Evolutionary conservation across 1,284 basidiomycete species (phyloP), one percentile per base, ranked within the genome.

Genomic region (Ustilago cynodontis): DNA sequence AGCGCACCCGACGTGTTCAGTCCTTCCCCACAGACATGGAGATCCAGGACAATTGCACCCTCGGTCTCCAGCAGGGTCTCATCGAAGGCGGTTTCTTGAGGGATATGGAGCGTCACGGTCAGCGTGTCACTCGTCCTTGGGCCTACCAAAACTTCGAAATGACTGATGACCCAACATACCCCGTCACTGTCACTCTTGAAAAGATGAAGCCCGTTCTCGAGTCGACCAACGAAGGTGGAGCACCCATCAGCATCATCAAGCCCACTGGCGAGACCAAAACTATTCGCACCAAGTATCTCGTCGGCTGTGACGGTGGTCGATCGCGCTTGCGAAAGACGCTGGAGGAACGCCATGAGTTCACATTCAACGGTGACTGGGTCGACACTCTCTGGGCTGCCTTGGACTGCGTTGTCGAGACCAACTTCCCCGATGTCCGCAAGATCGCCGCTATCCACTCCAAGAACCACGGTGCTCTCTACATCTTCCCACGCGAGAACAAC

Each of bases 11-110:
- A 3, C 76, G 86, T 9, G 86, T 86, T 22, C 86, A 86, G 61
- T 86, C 86, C 11, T 87, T 87, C 79, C 87, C 87, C 8, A 86
- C 86, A 47, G 82, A 84, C 56, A 86, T 87, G 82, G 87, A 87
- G 71, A 86, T 87, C 20, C 82, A 84, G 68, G 86, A 87, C 76
- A 85, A 84, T 74, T 87, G 85, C 74, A 86, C 86, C 2, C 82
- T 87, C 43, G 84, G 87, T 41, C 77, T 87, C 11, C 87, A 87
- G 76, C 87, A 87, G 74, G 87, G 86, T 26, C 69, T 87, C 13
- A 87, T 87, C 72, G 87, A 87, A 65, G 77, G 82, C 20, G 83
- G 85, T 16, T 86, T 83, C 79, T 69, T 87, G 37, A 71, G 79
- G 53, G 87, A 87, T 71, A 86, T 86, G 65, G 84, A 86, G 59